A percentile compares a stretch with the other conserved stretches of the same genome.
These are phyloP conservation scores for Pichia inconspicua DNA, from an alignment of 1,139 yeast species.

Conservation along the genomic window DNA sequence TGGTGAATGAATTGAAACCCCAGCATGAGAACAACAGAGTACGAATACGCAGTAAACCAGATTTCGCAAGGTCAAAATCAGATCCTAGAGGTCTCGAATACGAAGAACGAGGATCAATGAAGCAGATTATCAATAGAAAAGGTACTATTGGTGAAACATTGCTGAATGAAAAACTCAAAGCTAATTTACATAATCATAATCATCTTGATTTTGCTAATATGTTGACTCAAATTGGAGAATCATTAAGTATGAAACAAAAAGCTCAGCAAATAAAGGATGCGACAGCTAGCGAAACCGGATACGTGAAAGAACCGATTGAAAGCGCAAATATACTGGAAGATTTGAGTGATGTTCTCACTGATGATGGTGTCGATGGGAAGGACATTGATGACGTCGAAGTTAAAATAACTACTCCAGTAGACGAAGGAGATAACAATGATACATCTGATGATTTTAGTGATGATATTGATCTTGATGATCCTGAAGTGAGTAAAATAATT, in stretches of 20 bases:
- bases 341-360: not conserved
- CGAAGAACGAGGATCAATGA: not conserved
- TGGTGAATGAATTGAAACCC: conserved; percentile 19
- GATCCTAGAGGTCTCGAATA: conserved; percentile 18
- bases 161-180: not conserved
- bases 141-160: not conserved
- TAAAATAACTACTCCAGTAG: not conserved
- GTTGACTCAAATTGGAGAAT: conserved; percentile 20
- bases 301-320: not conserved
- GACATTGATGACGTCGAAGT: conserved; percentile 2
- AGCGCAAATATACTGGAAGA: not conserved
- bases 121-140: not conserved
- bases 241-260: not conserved
- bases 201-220: conserved; percentile 21
- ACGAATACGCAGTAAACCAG: conserved; percentile 5
- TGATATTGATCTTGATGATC: conserved; percentile 20
- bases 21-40: not conserved
- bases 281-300: not conserved
- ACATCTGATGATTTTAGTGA: conserved; percentile 20
- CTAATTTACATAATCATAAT: not conserved
- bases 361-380: not conserved
- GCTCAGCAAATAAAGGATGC: not conserved
- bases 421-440: not conserved
- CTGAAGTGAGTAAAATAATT: not conserved
- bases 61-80: conserved; percentile 15